phyloP scores from a whole-genome alignment of 192 early-diverging fungal species.

The Coemansia sp. region DNA sequence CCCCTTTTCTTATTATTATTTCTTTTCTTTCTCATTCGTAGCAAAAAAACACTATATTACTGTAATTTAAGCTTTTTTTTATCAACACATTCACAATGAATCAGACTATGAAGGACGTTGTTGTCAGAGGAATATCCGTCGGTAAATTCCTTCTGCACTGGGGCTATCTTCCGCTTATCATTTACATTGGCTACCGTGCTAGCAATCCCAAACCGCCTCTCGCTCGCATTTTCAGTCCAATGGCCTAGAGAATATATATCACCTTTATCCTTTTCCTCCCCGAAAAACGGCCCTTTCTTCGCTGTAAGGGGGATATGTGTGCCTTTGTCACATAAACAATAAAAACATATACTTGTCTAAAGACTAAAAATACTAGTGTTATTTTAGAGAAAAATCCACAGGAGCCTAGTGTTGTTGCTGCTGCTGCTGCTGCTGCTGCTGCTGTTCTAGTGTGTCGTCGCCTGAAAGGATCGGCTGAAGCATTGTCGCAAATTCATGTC shows the following conservation, averaged over 20 bases:
- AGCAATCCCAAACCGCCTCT: conserved; percentile 49
- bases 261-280: neutral
- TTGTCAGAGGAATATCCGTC: conserved; percentile 37
- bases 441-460: conserved; percentile 11
- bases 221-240: conserved; percentile 52
- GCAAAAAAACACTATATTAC: no score
- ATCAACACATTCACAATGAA: conserved; percentile 27
- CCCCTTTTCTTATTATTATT: no score
- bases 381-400: neutral
- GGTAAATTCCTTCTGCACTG: conserved; percentile 49
- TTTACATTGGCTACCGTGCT: conserved; percentile 47
- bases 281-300: neutral
- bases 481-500: conserved; percentile 4
- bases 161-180: conserved; percentile 52
- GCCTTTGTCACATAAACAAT: neutral
- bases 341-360: neutral
- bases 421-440: neutral
- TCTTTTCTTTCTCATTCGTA: no score
- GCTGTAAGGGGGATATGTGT: neutral
- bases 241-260: conserved; percentile 22
- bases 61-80: no score
- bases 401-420: conserved; percentile 1
- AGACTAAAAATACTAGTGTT: neutral
- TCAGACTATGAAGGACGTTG: conserved; percentile 46
- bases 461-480: conserved; percentile 27